A percentile compares a stretch with the other conserved stretches of the same genome.
phyloP scores from a whole-genome alignment of 1,139 yeast genomes.

The Suhomyces panamericanus region DNA sequence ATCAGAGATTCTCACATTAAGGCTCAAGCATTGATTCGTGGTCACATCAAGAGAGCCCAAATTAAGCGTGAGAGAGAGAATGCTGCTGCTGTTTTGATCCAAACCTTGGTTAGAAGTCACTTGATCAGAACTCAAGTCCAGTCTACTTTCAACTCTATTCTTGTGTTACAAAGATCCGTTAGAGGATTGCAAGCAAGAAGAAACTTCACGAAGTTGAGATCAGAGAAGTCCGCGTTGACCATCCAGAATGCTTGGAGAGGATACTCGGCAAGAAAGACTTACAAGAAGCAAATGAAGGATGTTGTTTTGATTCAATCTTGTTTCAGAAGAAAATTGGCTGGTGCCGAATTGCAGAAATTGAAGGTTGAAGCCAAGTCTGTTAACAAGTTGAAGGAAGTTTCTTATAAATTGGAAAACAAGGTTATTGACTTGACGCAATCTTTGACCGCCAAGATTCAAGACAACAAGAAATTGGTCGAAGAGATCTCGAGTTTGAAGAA shows the following conservation, averaged over 20 bases:
- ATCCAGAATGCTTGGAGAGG: slow-evolving; percentile 75
- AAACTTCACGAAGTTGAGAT: slow-evolving; percentile 46
- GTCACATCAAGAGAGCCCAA: slow-evolving; percentile 57
- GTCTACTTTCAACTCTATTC: slow-evolving; percentile 49
- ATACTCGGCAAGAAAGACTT: slow-evolving; percentile 48
- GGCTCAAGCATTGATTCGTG: slow-evolving; percentile 66
- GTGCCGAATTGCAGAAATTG: slow-evolving; percentile 58
- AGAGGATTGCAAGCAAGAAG: slow-evolving; percentile 67
- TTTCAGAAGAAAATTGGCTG: slow-evolving; percentile 75
- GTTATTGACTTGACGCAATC: slow-evolving; percentile 92
- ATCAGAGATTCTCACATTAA: slow-evolving; percentile 54
- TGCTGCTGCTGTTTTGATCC: slow-evolving; percentile 69
- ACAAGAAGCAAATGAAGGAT: slow-evolving; percentile 44
- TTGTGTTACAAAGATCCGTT: slow-evolving; percentile 63
- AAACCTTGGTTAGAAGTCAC: slow-evolving; percentile 70
- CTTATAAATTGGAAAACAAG: slow-evolving; percentile 90
- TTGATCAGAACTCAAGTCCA: slow-evolving; percentile 50
- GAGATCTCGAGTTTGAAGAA: slow-evolving; percentile 60
- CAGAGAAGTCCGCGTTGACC: slow-evolving; percentile 61
- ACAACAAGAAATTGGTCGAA: slow-evolving; percentile 67
- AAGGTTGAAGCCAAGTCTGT: slow-evolving; percentile 89
- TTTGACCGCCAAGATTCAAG: slow-evolving; percentile 73
- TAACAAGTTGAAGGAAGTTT: slow-evolving; percentile 84
- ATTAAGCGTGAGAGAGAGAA: slow-evolving; percentile 59
- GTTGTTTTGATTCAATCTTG: slow-evolving; percentile 75